phyloP scores from a whole-genome alignment of 176 grass and related monocot species.

The Raddia distichophylla region DNA sequence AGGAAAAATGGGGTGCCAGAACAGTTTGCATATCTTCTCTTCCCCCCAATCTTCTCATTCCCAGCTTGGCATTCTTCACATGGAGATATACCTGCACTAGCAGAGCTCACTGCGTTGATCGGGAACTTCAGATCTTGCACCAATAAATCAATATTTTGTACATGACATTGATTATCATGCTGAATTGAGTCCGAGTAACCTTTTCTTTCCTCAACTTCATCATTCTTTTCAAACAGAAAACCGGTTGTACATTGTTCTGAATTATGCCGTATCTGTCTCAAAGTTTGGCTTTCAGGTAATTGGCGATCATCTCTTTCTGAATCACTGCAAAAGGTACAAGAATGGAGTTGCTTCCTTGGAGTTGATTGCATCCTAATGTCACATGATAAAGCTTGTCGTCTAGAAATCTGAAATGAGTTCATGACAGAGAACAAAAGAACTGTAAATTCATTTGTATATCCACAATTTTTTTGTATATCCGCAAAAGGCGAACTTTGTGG shows the following conservation, averaged over 20 bases:
- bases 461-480: neutral
- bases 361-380: constrained; percentile 44
- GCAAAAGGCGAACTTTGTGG: neutral
- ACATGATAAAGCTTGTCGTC: constrained; percentile 32
- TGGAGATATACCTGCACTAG: constrained; percentile 10
- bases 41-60: constrained; percentile 31
- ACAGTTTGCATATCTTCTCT: constrained; percentile 26
- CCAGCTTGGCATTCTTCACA: constrained; percentile 37
- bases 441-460: constrained; percentile 30
- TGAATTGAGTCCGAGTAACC: constrained; percentile 12
- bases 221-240: constrained; percentile 21
- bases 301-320: constrained; percentile 36
- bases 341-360: constrained; percentile 50
- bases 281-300: constrained; percentile 34
- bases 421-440: neutral
- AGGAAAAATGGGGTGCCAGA: neutral
- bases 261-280: neutral
- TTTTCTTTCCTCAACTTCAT: constrained; percentile 32
- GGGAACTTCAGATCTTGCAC: constrained; percentile 41
- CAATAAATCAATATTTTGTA: constrained; percentile 14
- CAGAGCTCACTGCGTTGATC: constrained; percentile 5
- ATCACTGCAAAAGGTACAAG: constrained; percentile 36
- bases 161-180: neutral
- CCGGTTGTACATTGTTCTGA: constrained; percentile 25
- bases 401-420: constrained; percentile 35